phyloP scores from a whole-genome alignment of 495 filamentous ascomycete genomes.

The Zalerion maritima region DNA sequence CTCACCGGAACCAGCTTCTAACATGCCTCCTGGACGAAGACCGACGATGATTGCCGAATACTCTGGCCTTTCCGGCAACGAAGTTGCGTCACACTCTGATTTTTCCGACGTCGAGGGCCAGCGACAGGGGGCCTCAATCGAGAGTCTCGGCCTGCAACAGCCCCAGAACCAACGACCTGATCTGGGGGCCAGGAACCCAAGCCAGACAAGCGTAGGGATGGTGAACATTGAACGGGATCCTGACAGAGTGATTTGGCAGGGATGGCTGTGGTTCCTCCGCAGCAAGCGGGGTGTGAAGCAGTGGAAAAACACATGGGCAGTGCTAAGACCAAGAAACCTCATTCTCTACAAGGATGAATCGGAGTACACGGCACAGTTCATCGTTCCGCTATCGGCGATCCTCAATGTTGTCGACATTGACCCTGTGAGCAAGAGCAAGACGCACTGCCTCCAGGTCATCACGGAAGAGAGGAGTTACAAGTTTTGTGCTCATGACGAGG shows the following conservation, averaged over 20 bases:
- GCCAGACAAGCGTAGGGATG: constrained; percentile 39
- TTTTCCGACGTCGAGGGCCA: constrained; percentile 58
- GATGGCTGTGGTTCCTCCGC: constrained; percentile 74
- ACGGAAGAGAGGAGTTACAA: constrained; percentile 85
- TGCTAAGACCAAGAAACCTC: constrained; percentile 73
- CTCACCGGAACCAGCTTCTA: constrained; percentile 41
- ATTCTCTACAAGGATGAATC: constrained; percentile 86
- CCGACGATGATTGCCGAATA: constrained; percentile 51
- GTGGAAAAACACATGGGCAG: constrained; percentile 91
- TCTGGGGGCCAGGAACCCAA: constrained; percentile 35
- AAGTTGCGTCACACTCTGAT: constrained; percentile 78
- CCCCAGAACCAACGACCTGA: constrained; percentile 15
- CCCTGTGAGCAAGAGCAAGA: constrained; percentile 69
- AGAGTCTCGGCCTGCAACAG: constrained; percentile 26
- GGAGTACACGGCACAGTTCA: constrained; percentile 77
- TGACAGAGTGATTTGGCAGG: constrained; percentile 78
- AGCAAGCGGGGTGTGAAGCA: constrained; percentile 76
- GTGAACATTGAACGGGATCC: constrained; percentile 37
- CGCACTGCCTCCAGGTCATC: constrained; percentile 82
- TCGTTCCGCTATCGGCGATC: constrained; percentile 64
- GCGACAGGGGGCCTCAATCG: constrained; percentile 28
- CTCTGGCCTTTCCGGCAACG: constrained; percentile 58
- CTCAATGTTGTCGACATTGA: constrained; percentile 91
- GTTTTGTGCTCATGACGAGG: constrained; percentile 73
- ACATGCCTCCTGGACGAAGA: constrained; percentile 27